Conservation (phyloP, 768 basidiomycete species). For the Naganishia antarctica region DNA sequence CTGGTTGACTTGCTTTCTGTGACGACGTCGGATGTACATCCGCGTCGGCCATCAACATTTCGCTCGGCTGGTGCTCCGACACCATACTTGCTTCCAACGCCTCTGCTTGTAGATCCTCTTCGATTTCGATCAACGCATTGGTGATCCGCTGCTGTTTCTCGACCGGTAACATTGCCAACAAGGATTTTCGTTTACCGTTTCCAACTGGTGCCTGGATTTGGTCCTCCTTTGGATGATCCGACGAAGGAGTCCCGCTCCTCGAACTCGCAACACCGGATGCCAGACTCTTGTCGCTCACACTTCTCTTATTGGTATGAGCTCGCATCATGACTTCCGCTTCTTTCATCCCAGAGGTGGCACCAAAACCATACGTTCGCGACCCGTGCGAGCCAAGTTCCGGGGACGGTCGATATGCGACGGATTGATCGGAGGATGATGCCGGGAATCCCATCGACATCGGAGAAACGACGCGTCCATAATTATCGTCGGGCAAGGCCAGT, state of each 20-base stretch:
- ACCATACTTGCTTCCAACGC: background rate
- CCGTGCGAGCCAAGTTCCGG: background rate
- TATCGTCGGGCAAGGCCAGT: background rate
- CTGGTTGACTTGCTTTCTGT: conserved; percentile 1
- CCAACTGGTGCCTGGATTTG: background rate
- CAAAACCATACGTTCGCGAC: conserved; percentile 17
- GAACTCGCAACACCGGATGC: background rate
- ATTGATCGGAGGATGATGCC: background rate
- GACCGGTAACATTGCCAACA: conserved; percentile 15
- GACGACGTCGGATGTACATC: background rate
- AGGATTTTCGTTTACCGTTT: conserved; percentile 8
- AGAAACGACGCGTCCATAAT: background rate
- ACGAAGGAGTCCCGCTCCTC: background rate
- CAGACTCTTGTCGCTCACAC: conserved; percentile 1
- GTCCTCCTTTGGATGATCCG: background rate
- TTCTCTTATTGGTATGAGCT: conserved; percentile 1
- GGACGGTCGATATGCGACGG: background rate
- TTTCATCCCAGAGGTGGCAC: conserved; percentile 19
- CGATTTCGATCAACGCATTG: conserved; percentile 13
- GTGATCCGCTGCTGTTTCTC: conserved; percentile 16
- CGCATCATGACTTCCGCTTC: conserved; percentile 18
- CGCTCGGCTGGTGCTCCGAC: background rate
- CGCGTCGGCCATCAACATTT: background rate
- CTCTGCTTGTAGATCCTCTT: conserved; percentile 14
- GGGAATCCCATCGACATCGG: background rate